Conservation (phyloP, 768 basidiomycete genomes). For the Cystofilobasidium macerans region DNA sequence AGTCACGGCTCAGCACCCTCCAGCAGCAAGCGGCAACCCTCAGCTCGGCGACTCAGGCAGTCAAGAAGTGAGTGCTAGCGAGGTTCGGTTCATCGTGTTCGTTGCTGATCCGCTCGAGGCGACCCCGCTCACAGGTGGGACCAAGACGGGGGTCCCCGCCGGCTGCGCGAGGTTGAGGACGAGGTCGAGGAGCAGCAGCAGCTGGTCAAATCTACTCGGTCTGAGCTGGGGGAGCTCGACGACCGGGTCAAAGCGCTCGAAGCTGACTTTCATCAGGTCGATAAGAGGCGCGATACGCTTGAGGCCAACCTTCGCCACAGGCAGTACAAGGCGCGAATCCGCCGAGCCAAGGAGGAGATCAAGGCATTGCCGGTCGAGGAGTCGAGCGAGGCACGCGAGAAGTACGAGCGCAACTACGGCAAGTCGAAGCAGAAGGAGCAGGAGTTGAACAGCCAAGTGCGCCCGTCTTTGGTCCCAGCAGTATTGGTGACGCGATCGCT, state of each 20-base stretch:
- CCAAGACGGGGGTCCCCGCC: conserved; percentile 9
- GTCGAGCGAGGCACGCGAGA: conserved; percentile 68
- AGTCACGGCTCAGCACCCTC: conserved; percentile 5
- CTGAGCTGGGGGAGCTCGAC: conserved; percentile 29
- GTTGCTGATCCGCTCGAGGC: too few species aligned
- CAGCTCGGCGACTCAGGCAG: not conserved
- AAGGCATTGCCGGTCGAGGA: conserved; percentile 69
- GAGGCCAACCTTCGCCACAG: conserved; percentile 73
- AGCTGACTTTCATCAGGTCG: conserved; percentile 7
- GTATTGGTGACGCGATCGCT: too few species aligned
- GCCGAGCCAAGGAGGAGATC: conserved; percentile 57
- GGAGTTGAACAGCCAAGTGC: conserved; percentile 32
- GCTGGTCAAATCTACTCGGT: conserved; percentile 24
- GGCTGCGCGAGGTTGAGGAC: conserved; percentile 26
- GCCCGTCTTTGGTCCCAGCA: too few species aligned
- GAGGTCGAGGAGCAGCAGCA: conserved; percentile 28
- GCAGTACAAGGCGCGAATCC: conserved; percentile 56
- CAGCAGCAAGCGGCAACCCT: conserved; percentile 4
- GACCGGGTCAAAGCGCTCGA: conserved; percentile 26
- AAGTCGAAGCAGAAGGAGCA: conserved; percentile 62
- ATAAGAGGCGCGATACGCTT: conserved; percentile 31
- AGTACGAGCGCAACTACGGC: conserved; percentile 70
- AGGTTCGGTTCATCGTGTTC: too few species aligned
- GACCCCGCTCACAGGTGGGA: too few species aligned
- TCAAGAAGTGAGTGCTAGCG: conserved; percentile 17